Percentiles rank a stretch among this genome's conserved stretches.
Evolutionary conservation across 2,329 filamentous ascomycete genomes (phyloP).

Genomic region (Lecanoromycetidae sp.): DNA sequence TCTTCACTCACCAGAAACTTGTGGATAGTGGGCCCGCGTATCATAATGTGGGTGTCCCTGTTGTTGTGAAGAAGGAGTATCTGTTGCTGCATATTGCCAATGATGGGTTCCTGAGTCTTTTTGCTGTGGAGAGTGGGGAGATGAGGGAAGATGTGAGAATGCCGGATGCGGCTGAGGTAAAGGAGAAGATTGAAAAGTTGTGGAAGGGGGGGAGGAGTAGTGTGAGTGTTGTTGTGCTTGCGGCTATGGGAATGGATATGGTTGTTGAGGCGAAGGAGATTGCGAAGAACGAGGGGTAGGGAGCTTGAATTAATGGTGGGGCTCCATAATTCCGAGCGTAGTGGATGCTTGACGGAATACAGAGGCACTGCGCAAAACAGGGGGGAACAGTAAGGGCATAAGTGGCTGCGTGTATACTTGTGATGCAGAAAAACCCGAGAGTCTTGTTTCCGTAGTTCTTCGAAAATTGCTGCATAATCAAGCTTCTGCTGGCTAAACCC

Average conservation of each 20-base stretch:
- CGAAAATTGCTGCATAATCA: too few species aligned
- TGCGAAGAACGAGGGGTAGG: too few species aligned
- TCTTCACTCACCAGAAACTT: conserved; percentile 1
- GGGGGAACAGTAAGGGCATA: too few species aligned
- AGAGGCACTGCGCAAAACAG: too few species aligned
- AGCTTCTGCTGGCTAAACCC: too few species aligned
- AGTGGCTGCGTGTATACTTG: too few species aligned
- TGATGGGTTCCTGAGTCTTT: not conserved
- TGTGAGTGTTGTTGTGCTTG: not conserved
- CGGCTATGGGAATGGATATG: conserved; percentile 1
- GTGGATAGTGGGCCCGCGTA: not conserved
- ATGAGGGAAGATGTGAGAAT: not conserved
- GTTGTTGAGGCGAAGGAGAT: conserved; percentile 23
- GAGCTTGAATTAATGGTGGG: too few species aligned
- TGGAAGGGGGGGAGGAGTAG: not conserved
- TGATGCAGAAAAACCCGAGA: too few species aligned
- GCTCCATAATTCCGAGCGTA: too few species aligned
- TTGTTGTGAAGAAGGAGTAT: not conserved
- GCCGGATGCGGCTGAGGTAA: not conserved
- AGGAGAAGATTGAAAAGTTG: conserved; percentile 1
- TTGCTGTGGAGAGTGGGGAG: not conserved
- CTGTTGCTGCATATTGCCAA: not conserved
- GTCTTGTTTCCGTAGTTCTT: too few species aligned
- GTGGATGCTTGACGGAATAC: too few species aligned
- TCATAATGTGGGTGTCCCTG: not conserved